These are phyloP conservation scores for Tetracladium maxilliforme DNA, from an alignment of 2,329 filamentous ascomycete species.

Conservation along the genomic window DNA sequence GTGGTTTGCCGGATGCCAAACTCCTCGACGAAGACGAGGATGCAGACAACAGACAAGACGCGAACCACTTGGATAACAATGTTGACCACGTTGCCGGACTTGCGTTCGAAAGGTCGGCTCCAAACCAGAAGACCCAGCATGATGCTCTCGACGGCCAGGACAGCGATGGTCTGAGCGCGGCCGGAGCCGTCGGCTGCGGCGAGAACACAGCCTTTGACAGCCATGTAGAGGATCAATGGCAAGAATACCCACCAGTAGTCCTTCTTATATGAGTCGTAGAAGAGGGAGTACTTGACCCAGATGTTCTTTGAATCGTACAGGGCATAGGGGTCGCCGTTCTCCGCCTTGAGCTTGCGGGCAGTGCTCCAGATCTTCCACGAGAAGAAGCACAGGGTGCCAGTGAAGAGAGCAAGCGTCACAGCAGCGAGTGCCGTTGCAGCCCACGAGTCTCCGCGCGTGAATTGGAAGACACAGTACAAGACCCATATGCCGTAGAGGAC, in stretches of 20 bases:
- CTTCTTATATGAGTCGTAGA: constrained; percentile 93
- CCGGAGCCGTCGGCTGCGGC: constrained; percentile 78
- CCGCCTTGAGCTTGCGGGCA: constrained; percentile 58
- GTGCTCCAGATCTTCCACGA: constrained; percentile 68
- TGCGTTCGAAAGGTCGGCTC: constrained; percentile 74
- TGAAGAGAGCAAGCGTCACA: constrained; percentile 70
- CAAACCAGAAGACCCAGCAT: constrained; percentile 69
- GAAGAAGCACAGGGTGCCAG: constrained; percentile 68
- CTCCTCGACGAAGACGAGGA: constrained; percentile 87
- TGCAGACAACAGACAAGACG: constrained; percentile 75
- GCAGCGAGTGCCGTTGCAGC: constrained; percentile 73
- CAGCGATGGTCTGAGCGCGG: constrained; percentile 62
- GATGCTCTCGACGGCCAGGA: constrained; percentile 66
- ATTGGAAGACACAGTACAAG: constrained; percentile 91
- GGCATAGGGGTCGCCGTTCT: constrained; percentile 55
- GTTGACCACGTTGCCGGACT: constrained; percentile 84
- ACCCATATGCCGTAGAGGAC: constrained; percentile 92
- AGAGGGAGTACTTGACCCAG: constrained; percentile 92
- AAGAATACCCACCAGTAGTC: constrained; percentile 97
- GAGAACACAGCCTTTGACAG: constrained; percentile 75
- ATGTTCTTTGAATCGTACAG: constrained; percentile 82
- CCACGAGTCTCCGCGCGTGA: constrained; percentile 88
- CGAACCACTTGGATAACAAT: constrained; percentile 82
- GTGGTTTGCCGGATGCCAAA: constrained; percentile 82
- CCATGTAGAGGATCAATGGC: constrained; percentile 78